Percentiles rank a stretch among this genome's conserved stretches.
These are phyloP conservation scores for Aciculoconidium aculeatum DNA, from an alignment of 805 yeast genomes.

Conservation along the genomic window DNA sequence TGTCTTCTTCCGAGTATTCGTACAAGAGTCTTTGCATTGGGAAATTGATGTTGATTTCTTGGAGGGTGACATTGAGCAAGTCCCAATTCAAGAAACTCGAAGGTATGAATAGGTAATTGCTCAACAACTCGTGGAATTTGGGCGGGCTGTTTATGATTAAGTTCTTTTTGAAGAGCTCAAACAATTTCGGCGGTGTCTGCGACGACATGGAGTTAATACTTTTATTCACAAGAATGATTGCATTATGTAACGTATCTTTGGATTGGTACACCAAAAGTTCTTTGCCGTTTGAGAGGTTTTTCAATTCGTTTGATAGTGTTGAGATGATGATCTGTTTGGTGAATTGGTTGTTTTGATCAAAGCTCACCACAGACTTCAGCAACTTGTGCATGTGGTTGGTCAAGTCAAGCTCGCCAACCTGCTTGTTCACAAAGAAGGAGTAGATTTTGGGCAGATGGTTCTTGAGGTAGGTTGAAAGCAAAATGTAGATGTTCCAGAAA, in stretches of 20 bases:
- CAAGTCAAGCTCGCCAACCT: conserved; percentile 5
- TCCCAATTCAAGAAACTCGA: conserved; percentile 37
- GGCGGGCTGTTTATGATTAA: conserved; percentile 46
- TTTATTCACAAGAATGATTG: conserved; percentile 48
- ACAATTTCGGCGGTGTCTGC: conserved; percentile 13
- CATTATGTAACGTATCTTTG: conserved; percentile 43
- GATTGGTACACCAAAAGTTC: conserved; percentile 24
- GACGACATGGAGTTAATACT: conserved; percentile 16
- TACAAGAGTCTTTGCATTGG: conserved; percentile 13
- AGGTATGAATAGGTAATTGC: conserved; percentile 42
- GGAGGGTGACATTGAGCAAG: conserved; percentile 39
- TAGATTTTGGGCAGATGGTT: conserved; percentile 15
- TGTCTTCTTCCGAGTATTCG: conserved; percentile 11
- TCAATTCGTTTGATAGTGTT: conserved; percentile 33
- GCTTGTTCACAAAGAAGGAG: conserved; percentile 11
- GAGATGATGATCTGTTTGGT: conserved; percentile 22
- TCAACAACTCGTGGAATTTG: conserved; percentile 44
- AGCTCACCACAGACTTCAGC: conserved; percentile 17
- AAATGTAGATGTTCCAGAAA: conserved; percentile 44
- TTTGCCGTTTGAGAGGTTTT: conserved; percentile 14
- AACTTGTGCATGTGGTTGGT: conserved; percentile 19
- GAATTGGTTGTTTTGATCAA: conserved; percentile 14
- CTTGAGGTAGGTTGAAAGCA: conserved; percentile 39
- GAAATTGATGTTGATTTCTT: conserved; percentile 35
- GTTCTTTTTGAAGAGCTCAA: conserved; percentile 42